Percentiles rank a stretch among this genome's conserved stretches.
Conservation (phyloP, 139 green algal species). For the Raphidocelis subcapitata region DNA sequence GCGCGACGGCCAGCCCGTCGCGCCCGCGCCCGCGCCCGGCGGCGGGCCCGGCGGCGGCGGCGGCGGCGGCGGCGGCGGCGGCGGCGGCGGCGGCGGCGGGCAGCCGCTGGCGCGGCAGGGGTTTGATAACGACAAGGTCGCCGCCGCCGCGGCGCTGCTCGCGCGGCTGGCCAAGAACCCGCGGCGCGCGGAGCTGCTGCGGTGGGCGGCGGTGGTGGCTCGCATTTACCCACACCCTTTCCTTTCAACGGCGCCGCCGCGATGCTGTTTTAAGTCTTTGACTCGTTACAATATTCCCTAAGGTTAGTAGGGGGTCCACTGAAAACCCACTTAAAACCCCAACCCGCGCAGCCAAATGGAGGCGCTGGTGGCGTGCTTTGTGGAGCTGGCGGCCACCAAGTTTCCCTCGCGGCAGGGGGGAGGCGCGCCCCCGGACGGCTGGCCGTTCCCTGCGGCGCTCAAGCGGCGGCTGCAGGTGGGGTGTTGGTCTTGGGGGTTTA, state of each 20-base stretch:
- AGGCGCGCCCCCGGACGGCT: constrained; percentile 5
- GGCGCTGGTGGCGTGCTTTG: constrained; percentile 68
- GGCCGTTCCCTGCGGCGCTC: constrained; percentile 5
- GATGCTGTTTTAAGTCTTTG: too few relatives aligned
- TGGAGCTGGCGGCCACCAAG: constrained; percentile 63
- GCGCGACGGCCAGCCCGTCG: constrained; percentile 10
- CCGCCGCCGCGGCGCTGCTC: not conserved
- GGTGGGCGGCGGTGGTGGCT: too few relatives aligned
- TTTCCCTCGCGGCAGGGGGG: constrained; percentile 2
- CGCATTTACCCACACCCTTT: too few relatives aligned
- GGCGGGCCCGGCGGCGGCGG: not conserved
- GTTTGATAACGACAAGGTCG: constrained; percentile 4
- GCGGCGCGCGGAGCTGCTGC: constrained; percentile 29
- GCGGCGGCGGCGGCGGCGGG: not conserved
- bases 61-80: not conserved
- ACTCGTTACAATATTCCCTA: too few relatives aligned
- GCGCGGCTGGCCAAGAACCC: not conserved
- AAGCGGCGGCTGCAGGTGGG: constrained; percentile 7
- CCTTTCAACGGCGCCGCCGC: too few relatives aligned
- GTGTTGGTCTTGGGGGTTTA: not conserved
- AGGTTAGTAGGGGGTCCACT: too few relatives aligned
- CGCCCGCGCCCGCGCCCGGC: not conserved
- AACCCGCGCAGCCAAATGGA: constrained; percentile 43
- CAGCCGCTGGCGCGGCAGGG: not conserved
- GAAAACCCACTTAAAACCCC: too few relatives aligned